Evolutionary conservation across 2,329 filamentous ascomycete species (phyloP).

Genomic region (Aureobasidium subglaciale): DNA sequence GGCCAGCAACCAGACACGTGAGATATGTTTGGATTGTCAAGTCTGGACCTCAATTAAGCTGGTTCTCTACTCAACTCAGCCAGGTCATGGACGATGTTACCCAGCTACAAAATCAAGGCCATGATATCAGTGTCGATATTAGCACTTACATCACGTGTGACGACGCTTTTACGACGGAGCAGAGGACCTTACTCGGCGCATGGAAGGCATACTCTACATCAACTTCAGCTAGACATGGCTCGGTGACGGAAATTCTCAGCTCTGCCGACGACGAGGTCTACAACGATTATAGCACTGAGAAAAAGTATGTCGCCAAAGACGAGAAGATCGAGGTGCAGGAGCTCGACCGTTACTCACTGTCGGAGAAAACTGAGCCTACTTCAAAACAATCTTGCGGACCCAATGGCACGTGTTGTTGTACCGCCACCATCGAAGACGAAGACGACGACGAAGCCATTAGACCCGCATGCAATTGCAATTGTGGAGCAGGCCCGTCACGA

Average conservation of each 20-base stretch:
- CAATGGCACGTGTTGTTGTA: constrained; percentile 43
- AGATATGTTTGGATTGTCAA: constrained; percentile 55
- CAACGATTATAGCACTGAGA: not conserved
- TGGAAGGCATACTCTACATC: constrained; percentile 18
- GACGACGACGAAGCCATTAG: constrained; percentile 27
- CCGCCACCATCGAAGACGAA: constrained; percentile 40
- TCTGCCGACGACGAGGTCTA: constrained; percentile 13
- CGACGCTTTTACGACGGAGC: constrained; percentile 38
- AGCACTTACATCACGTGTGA: constrained; percentile 51
- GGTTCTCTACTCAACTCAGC: constrained; percentile 47
- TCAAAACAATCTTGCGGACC: constrained; percentile 24
- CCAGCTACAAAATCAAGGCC: constrained; percentile 29
- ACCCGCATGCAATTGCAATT: constrained; percentile 30
- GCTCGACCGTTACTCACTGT: constrained; percentile 17
- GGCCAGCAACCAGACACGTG: constrained; percentile 40
- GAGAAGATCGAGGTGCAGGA: constrained; percentile 26
- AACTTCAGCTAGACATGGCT: constrained; percentile 20
- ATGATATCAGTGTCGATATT: constrained; percentile 42
- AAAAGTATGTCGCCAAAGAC: constrained; percentile 12
- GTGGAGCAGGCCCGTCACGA: constrained; percentile 24
- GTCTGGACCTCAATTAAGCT: constrained; percentile 44
- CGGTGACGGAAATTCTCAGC: constrained; percentile 20
- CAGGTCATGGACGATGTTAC: constrained; percentile 38
- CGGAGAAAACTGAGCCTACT: constrained; percentile 9
- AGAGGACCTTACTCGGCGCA: constrained; percentile 25